Conservation (phyloP, 2,329 filamentous ascomycete genomes). For the Truncatella angustata region DNA sequence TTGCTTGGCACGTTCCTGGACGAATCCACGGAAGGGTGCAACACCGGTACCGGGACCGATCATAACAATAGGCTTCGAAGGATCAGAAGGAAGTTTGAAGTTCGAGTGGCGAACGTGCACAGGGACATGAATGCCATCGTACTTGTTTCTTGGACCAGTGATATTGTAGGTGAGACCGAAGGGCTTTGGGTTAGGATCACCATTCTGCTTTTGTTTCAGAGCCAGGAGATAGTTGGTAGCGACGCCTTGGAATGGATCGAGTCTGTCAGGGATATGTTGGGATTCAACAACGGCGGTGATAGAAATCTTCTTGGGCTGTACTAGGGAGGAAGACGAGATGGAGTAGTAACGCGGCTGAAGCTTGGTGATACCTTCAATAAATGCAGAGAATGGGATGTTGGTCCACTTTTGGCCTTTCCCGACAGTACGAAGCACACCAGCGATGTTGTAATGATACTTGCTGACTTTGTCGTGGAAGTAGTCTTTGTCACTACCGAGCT, state of each 20-base stretch:
- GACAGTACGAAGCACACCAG: slow-evolving; percentile 74
- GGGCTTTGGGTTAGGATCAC: slow-evolving; percentile 75
- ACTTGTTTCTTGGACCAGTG: slow-evolving; percentile 90
- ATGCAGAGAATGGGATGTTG: slow-evolving; percentile 85
- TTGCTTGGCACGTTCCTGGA: slow-evolving; percentile 87
- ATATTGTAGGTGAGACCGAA: slow-evolving; percentile 86
- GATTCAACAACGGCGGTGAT: slow-evolving; percentile 94
- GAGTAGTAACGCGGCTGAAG: slow-evolving; percentile 98
- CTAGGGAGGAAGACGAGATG: slow-evolving; percentile 93
- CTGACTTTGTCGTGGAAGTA: slow-evolving; percentile 88
- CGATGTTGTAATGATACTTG: slow-evolving; percentile 83
- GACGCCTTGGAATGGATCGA: slow-evolving; percentile 83
- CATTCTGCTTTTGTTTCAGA: slow-evolving; percentile 94
- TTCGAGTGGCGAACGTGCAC: slow-evolving; percentile 97
- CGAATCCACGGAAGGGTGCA: slow-evolving; percentile 91
- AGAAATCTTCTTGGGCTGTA: slow-evolving; percentile 92
- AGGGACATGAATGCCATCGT: slow-evolving; percentile 90
- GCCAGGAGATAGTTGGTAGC: slow-evolving; percentile 96
- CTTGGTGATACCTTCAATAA: slow-evolving; percentile 92
- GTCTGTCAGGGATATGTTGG: slow-evolving; percentile 71
- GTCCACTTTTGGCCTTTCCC: slow-evolving; percentile 75
- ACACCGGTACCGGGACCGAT: slow-evolving; percentile 95
- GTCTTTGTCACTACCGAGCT: slow-evolving; percentile 88
- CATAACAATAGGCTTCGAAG: slow-evolving; percentile 91
- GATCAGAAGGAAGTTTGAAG: slow-evolving; percentile 97